These are phyloP conservation scores for Juglanconis oblonga DNA, from an alignment of 2,329 filamentous ascomycete species.

Conservation along the genomic window DNA sequence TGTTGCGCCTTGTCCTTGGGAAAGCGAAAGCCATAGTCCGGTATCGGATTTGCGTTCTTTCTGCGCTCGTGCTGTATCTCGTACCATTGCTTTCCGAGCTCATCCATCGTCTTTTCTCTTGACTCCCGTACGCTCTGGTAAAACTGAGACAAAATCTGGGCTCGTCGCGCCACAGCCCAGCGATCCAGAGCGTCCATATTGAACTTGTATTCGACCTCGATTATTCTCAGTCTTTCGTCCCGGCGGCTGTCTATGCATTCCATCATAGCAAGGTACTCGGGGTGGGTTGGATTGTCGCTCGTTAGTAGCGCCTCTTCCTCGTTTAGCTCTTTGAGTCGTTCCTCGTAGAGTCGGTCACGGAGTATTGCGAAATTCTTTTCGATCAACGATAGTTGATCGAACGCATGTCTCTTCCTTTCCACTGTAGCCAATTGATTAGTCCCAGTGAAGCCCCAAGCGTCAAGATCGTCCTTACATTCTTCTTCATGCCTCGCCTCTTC, in stretches of 20 bases:
- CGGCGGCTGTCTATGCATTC: slow-evolving; percentile 79
- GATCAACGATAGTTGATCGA: slow-evolving; percentile 74
- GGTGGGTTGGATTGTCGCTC: slow-evolving; percentile 69
- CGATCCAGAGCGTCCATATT: slow-evolving; percentile 70
- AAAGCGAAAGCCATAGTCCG: slow-evolving; percentile 80
- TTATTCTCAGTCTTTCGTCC: slow-evolving; percentile 74
- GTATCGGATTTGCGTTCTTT: slow-evolving; percentile 68
- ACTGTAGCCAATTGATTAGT: slow-evolving; percentile 49
- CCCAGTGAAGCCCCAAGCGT: neutral
- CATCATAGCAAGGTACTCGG: slow-evolving; percentile 87
- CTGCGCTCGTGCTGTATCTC: slow-evolving; percentile 82
- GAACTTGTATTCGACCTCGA: slow-evolving; percentile 70
- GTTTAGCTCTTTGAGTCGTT: slow-evolving; percentile 79
- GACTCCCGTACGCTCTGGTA: slow-evolving; percentile 82
- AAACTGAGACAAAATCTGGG: slow-evolving; percentile 86
- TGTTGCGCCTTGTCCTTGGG: slow-evolving; percentile 74
- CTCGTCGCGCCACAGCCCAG: slow-evolving; percentile 75
- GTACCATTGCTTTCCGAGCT: slow-evolving; percentile 86
- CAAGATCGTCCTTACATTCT: slow-evolving; percentile 49
- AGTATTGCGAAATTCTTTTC: slow-evolving; percentile 88
- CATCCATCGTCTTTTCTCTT: slow-evolving; percentile 74
- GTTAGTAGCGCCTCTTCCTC: slow-evolving; percentile 61
- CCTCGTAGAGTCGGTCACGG: slow-evolving; percentile 81
- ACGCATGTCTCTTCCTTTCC: slow-evolving; percentile 73
- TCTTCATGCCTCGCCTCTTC: slow-evolving; percentile 63